These are phyloP conservation scores for Closterium sp. DNA, from an alignment of 139 green algal genomes.

Conservation along the genomic window DNA sequence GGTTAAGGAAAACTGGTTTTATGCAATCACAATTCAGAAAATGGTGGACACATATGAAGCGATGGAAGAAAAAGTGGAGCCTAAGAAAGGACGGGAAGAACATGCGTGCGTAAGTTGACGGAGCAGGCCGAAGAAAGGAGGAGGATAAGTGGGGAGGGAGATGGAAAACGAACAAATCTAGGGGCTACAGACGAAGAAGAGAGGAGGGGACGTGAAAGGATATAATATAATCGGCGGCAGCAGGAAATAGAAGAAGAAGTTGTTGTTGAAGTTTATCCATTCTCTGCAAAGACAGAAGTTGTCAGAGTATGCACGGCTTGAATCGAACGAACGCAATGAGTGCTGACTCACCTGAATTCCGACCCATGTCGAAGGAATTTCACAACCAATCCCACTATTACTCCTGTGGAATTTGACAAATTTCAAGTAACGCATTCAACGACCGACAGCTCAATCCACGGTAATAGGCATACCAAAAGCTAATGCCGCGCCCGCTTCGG, in stretches of 20 bases:
- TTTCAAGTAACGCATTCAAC: background rate
- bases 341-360: constrained; percentile 22
- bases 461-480: constrained; percentile 23
- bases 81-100: background rate
- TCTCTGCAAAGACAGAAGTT: constrained; percentile 5
- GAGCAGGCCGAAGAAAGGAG: background rate
- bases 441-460: background rate
- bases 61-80: background rate
- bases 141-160: background rate
- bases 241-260: constrained; percentile 78
- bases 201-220: constrained; percentile 27
- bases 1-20: background rate
- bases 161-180: no score
- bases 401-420: constrained; percentile 21
- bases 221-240: constrained; percentile 80
- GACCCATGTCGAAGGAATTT: constrained; percentile 24
- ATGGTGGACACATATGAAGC: background rate
- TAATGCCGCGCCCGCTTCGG: constrained; percentile 29
- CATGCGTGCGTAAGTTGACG: background rate
- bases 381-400: constrained; percentile 32
- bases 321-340: background rate
- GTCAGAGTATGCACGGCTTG: background rate
- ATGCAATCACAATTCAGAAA: background rate
- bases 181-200: background rate
- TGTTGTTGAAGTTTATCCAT: constrained; percentile 56